phyloP scores from a whole-genome alignment of 305 asterid species.

The Fraxinus paxiana region DNA sequence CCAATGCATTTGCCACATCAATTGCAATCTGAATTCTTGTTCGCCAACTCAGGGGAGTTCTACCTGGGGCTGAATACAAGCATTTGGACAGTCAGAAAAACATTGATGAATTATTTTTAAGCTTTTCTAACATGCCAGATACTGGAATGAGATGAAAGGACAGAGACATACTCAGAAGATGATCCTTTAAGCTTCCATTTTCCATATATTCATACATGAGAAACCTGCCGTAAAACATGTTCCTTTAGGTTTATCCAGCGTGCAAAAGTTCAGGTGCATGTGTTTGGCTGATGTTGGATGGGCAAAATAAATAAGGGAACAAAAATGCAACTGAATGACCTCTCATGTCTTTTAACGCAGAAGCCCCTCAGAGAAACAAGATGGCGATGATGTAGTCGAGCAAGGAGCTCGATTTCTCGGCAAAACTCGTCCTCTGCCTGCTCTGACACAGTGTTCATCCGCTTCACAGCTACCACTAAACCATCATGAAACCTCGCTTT shows the following conservation, averaged over 20 bases:
- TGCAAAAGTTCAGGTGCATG: neutral
- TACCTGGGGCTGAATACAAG: conserved; percentile 59
- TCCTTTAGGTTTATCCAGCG: neutral
- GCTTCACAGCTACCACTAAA: conserved; percentile 70
- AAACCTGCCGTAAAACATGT: conserved; percentile 50
- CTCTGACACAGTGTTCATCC: conserved; percentile 78
- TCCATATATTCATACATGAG: conserved; percentile 85
- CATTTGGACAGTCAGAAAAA: conserved; percentile 16
- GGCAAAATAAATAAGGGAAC: neutral
- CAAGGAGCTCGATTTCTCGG: conserved; percentile 88
- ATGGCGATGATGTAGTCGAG: conserved; percentile 95
- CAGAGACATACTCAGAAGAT: conserved; percentile 65
- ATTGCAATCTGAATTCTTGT: conserved; percentile 79
- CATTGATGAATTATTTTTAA: neutral
- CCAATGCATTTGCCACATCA: conserved; percentile 95
- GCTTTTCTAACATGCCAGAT: neutral
- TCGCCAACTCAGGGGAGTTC: conserved; percentile 73
- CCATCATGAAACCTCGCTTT: conserved; percentile 78
- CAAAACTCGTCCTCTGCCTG: conserved; percentile 95
- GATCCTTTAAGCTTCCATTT: conserved; percentile 93
- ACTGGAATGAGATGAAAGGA: neutral
- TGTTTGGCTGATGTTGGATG: neutral
- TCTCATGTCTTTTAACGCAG: conserved; percentile 65
- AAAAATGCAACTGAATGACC: conserved; percentile 36
- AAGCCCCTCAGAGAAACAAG: conserved; percentile 89